phyloP scores from a whole-genome alignment of 2,329 filamentous ascomycete genomes.

The Dothistroma septosporum region DNA sequence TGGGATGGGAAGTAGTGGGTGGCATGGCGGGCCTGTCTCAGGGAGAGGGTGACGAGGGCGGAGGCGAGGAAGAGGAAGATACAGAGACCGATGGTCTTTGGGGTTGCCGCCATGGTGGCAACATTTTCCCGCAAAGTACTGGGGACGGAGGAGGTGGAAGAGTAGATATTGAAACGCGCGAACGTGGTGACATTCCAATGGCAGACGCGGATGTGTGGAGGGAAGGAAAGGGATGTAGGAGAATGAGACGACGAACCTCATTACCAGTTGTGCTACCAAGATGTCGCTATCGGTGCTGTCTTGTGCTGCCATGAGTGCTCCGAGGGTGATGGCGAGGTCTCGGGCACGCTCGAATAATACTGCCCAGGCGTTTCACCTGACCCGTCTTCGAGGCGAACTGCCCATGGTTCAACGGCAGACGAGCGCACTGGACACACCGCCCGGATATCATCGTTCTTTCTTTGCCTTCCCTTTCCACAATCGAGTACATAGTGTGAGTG shows the following conservation, averaged over 20 bases:
- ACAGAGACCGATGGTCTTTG: conserved; percentile 31
- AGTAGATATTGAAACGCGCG: neutral
- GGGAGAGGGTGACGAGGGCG: conserved; percentile 32
- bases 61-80: conserved; percentile 35
- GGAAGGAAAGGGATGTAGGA: conserved; percentile 9
- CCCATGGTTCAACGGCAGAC: neutral
- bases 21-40: conserved; percentile 23
- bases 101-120: conserved; percentile 21
- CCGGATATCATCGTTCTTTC: neutral
- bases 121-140: conserved; percentile 10
- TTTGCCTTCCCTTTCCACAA: neutral
- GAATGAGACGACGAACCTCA: neutral
- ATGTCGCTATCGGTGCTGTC: neutral
- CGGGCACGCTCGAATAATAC: neutral
- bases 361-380: neutral
- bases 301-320: neutral
- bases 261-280: neutral
- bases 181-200: conserved; percentile 9
- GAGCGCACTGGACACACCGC: neutral
- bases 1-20: neutral
- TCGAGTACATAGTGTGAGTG: neutral
- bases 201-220: conserved; percentile 3
- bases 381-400: neutral
- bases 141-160: neutral
- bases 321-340: neutral